phyloP scores from a whole-genome alignment of 768 basidiomycete species.

The Russula sp. region DNA sequence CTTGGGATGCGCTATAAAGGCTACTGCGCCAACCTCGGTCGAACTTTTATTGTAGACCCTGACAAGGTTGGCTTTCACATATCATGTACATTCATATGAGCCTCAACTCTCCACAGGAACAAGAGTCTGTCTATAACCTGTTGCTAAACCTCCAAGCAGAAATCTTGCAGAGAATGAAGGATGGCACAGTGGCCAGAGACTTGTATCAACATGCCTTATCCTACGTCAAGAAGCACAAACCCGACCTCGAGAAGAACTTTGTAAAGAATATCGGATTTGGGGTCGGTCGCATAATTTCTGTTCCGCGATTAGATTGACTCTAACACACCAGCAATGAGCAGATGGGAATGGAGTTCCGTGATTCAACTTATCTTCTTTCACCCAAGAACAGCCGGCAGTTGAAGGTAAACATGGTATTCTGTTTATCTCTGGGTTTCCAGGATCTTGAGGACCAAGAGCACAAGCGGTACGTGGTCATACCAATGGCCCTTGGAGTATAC shows the following conservation, averaged over 20 bases:
- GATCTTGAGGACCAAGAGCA: conserved; percentile 71
- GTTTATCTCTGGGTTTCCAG: conserved; percentile 77
- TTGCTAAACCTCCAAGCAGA: conserved; percentile 73
- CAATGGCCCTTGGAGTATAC: background rate
- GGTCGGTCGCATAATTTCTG: conserved; percentile 37
- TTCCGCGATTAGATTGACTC: background rate
- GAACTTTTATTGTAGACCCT: conserved; percentile 94
- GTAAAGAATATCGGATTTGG: conserved; percentile 88
- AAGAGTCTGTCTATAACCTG: conserved; percentile 82
- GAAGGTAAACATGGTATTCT: conserved; percentile 78
- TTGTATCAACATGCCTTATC: conserved; percentile 70
- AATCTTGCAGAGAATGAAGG: conserved; percentile 66
- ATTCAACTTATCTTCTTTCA: conserved; percentile 75
- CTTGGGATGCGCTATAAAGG: conserved; percentile 89
- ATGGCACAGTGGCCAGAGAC: conserved; percentile 69
- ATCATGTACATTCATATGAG: background rate
- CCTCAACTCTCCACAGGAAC: conserved; percentile 47
- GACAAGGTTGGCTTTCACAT: conserved; percentile 48
- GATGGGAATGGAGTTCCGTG: conserved; percentile 96
- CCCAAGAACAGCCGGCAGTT: conserved; percentile 68
- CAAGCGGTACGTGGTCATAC: conserved; percentile 50
- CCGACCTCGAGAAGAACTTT: conserved; percentile 76
- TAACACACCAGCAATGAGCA: conserved; percentile 27
- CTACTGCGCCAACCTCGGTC: conserved; percentile 87
- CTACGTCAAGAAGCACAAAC: conserved; percentile 68